phyloP scores from a whole-genome alignment of 768 basidiomycete genomes.

The Boletellus ananas region DNA sequence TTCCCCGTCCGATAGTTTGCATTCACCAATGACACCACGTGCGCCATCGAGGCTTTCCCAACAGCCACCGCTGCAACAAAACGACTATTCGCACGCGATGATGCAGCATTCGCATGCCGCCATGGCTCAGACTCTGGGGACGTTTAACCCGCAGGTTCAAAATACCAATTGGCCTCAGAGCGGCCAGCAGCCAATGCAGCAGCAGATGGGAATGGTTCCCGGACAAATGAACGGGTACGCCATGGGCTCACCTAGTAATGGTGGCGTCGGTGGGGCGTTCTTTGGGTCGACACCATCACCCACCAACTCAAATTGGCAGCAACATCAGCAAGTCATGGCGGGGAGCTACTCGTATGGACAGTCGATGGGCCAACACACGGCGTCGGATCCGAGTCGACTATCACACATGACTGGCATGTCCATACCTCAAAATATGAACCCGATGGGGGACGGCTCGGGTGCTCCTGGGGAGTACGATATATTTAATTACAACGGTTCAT shows the following conservation, averaged over 20 bases:
- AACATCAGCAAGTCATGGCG: conserved; percentile 25
- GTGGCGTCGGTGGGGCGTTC: conserved; percentile 20
- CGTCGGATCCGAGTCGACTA: conserved; percentile 34
- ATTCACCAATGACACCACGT: conserved; percentile 42
- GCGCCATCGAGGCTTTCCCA: conserved; percentile 34
- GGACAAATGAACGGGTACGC: conserved; percentile 35
- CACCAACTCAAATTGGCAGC: conserved; percentile 28
- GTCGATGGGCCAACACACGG: conserved; percentile 19
- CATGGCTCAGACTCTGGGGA: conserved; percentile 26
- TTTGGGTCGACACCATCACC: conserved; percentile 25
- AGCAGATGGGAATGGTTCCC: conserved; percentile 31
- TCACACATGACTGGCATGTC: conserved; percentile 52
- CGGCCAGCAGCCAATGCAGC: conserved; percentile 52
- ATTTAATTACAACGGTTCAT: conserved; percentile 54
- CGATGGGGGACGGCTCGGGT: conserved; percentile 38
- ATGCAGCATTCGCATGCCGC: conserved; percentile 34
- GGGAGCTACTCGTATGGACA: conserved; percentile 30
- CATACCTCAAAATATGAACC: conserved; percentile 42
- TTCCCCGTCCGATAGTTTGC: conserved; percentile 65
- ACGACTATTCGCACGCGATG: conserved; percentile 37
- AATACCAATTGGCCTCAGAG: conserved; percentile 48
- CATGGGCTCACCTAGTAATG: conserved; percentile 38
- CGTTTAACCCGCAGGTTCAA: conserved; percentile 36
- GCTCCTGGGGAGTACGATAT: conserved; percentile 48
- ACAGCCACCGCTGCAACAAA: conserved; percentile 49